phyloP scores from a whole-genome alignment of 2,329 filamentous ascomycete genomes.

The Proliferodiscus dingleyae region DNA sequence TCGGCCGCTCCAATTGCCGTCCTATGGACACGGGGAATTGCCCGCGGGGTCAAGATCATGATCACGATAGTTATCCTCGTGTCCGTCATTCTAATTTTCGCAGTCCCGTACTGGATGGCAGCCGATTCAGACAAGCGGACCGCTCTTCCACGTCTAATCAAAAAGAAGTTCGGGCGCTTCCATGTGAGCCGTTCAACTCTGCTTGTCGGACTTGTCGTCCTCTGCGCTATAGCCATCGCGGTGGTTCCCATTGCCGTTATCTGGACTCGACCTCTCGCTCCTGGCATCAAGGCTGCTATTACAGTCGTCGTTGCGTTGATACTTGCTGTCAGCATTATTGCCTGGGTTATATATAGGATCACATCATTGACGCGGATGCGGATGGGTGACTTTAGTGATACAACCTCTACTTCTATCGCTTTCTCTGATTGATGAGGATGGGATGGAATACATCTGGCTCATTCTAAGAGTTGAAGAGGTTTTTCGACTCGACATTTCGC shows the following conservation, averaged over 20 bases:
- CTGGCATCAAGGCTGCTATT: neutral
- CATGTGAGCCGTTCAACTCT: neutral
- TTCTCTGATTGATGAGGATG: too few species aligned
- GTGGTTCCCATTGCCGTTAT: neutral
- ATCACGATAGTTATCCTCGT: constrained; percentile 1
- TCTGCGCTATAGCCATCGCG: neutral
- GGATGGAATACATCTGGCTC: too few species aligned
- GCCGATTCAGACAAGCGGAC: neutral
- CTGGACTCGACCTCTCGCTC: neutral
- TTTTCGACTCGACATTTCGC: too few species aligned
- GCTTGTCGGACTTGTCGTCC: neutral
- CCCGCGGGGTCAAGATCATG: constrained; percentile 1
- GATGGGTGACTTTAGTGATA: too few species aligned
- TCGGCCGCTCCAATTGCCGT: neutral
- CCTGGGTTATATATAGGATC: neutral
- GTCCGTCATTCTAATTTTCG: neutral
- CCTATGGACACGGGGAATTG: constrained; percentile 1
- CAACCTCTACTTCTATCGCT: too few species aligned
- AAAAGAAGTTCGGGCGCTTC: neutral
- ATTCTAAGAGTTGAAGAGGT: too few species aligned
- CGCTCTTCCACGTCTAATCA: neutral
- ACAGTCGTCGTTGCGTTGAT: neutral
- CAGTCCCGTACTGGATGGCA: neutral
- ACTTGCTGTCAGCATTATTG: neutral
- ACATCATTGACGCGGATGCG: neutral